Conservation (phyloP, 2,329 filamentous ascomycete genomes). For the Drechslerella coelobrocha region DNA sequence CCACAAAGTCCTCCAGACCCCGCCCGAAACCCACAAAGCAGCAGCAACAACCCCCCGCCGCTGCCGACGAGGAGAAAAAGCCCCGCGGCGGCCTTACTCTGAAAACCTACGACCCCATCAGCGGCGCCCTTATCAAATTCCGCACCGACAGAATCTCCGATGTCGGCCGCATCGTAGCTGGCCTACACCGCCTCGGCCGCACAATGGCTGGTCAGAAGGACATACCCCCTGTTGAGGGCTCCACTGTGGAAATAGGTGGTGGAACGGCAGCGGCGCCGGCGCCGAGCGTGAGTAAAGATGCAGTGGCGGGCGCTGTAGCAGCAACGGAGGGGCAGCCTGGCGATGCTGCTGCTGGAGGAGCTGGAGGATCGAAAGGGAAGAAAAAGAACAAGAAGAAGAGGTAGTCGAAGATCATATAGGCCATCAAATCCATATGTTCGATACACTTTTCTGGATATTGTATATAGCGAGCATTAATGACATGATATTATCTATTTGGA, state of each 20-base stretch:
- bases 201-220: conserved; percentile 59
- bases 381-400: conserved; percentile 50
- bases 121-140: conserved; percentile 87
- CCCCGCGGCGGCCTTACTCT: conserved; percentile 72
- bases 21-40: conserved; percentile 75
- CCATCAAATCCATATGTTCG: too few species aligned
- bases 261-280: conserved; percentile 11
- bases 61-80: conserved; percentile 71
- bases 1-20: conserved; percentile 57
- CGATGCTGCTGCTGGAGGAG: conserved; percentile 55
- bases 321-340: conserved; percentile 60
- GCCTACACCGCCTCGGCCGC: conserved; percentile 76
- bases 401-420: neutral
- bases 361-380: conserved; percentile 56
- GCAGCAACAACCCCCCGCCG: conserved; percentile 87
- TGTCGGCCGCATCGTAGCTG: conserved; percentile 79
- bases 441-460: neutral
- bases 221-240: conserved; percentile 65
- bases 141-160: conserved; percentile 88
- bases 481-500: too few species aligned
- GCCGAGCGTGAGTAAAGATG: conserved; percentile 56
- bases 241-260: conserved; percentile 60
- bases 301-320: conserved; percentile 55
- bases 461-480: conserved; percentile 1
- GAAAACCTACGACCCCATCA: conserved; percentile 85